These are phyloP conservation scores for Candida freyschussii DNA, from an alignment of 1,139 yeast genomes.

Conservation along the genomic window DNA sequence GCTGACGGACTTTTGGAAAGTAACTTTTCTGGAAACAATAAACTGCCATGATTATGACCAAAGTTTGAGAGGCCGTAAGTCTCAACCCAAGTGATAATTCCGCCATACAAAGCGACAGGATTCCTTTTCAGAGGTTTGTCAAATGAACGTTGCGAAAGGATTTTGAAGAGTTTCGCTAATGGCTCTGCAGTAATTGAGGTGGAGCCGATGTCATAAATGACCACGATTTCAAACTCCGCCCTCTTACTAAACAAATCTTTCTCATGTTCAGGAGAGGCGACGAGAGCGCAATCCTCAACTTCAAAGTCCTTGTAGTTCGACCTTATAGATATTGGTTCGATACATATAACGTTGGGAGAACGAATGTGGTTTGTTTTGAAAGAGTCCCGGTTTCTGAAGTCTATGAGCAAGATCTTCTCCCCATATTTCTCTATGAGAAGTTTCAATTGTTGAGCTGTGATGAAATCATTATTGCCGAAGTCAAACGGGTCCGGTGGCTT, in stretches of 20 bases:
- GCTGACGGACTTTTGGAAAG: constrained; percentile 6
- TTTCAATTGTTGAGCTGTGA: constrained; percentile 11
- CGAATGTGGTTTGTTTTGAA: constrained; percentile 59
- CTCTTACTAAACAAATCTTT: constrained; percentile 47
- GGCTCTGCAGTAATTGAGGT: constrained; percentile 4
- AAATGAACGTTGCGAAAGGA: constrained; percentile 35
- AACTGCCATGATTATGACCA: constrained; percentile 20
- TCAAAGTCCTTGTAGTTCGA: constrained; percentile 50
- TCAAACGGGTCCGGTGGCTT: constrained; percentile 13
- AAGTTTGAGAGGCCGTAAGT: constrained; percentile 26
- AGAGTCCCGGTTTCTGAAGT: constrained; percentile 55
- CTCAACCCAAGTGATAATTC: constrained; percentile 42
- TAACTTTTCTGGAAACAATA: constrained; percentile 13
- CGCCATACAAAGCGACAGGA: constrained; percentile 56
- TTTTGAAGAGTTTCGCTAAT: constrained; percentile 31
- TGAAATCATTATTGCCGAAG: constrained; percentile 11
- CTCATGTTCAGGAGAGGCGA: constrained; percentile 51
- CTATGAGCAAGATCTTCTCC: constrained; percentile 47
- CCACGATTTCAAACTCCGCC: constrained; percentile 52
- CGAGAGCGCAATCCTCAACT: constrained; percentile 51
- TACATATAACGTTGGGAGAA: constrained; percentile 51
- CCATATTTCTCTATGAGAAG: constrained; percentile 19
- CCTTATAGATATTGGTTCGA: constrained; percentile 60
- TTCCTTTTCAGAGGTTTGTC: constrained; percentile 44
- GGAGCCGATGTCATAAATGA: constrained; percentile 51